Percentiles rank a stretch among this genome's conserved stretches.
Evolutionary conservation across 306 rosid genomes (phyloP).

Genomic region (Trifolium fragiferum): DNA sequence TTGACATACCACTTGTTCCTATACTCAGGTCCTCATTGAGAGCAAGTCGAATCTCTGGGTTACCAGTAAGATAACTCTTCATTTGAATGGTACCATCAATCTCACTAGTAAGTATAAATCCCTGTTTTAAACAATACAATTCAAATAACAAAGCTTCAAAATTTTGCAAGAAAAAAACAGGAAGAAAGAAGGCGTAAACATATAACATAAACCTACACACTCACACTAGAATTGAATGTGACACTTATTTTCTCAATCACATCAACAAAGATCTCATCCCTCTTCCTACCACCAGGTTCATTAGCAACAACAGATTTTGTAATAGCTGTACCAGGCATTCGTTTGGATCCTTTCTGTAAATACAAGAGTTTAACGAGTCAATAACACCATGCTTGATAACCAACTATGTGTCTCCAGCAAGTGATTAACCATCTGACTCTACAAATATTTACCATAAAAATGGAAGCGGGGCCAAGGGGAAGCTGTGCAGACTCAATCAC

Average conservation of each 20-base stretch:
- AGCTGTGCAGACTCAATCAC: constrained; percentile 64
- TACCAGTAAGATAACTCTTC: constrained; percentile 95
- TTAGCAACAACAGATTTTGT: constrained; percentile 88
- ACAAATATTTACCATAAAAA: constrained; percentile 71
- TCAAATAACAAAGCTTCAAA: constrained; percentile 37
- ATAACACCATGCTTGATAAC: constrained; percentile 37
- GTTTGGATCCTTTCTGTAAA: constrained; percentile 77
- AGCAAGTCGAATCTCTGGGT: constrained; percentile 93
- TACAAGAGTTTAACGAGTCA: constrained; percentile 39
- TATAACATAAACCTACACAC: constrained; percentile 36
- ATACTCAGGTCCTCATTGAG: constrained; percentile 87
- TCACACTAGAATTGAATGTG: constrained; percentile 94
- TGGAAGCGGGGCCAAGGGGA: constrained; percentile 79
- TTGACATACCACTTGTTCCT: constrained; percentile 74
- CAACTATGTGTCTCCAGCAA: constrained; percentile 12
- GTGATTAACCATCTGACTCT: constrained; percentile 12
- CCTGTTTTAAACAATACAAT: constrained; percentile 59
- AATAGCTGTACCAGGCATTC: constrained; percentile 92
- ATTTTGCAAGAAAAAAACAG: constrained; percentile 17
- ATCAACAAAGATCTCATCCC: constrained; percentile 96
- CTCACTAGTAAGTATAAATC: constrained; percentile 90
- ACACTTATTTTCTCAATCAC: constrained; percentile 93
- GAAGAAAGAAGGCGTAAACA: background rate
- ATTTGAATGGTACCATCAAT: constrained; percentile 97
- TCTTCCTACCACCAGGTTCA: constrained; percentile 90